phyloP scores from a whole-genome alignment of 2,329 filamentous ascomycete species.

The Diaporthe aspalathi region DNA sequence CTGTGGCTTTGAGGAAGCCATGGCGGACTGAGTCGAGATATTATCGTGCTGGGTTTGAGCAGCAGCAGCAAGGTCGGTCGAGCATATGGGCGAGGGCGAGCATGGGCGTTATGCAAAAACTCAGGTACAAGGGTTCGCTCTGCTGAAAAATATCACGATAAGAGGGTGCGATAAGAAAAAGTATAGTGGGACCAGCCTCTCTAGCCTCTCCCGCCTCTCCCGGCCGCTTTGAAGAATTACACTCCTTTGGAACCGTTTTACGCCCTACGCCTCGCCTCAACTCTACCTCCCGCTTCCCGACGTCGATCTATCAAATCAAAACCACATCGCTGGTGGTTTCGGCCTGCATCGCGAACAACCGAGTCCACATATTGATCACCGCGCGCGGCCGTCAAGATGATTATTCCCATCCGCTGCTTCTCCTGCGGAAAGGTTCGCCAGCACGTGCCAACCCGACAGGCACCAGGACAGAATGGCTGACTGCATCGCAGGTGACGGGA shows the following conservation, averaged over 20 bases:
- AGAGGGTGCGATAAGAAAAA: slow-evolving; percentile 39
- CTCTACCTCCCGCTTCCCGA: not conserved
- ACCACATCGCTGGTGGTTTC: slow-evolving; percentile 16
- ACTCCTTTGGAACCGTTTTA: slow-evolving; percentile 37
- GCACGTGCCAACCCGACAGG: not conserved
- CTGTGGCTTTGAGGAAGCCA: slow-evolving; percentile 39
- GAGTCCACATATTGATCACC: not conserved
- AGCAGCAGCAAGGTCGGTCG: not conserved
- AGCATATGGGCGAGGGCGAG: slow-evolving; percentile 7
- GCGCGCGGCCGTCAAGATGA: slow-evolving; percentile 75
- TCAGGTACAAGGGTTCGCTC: slow-evolving; percentile 25
- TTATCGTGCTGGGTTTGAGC: slow-evolving; percentile 27
- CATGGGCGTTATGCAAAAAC: slow-evolving; percentile 43
- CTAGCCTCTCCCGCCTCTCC: not conserved
- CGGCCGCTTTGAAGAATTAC: slow-evolving; percentile 52
- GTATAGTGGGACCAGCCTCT: slow-evolving; percentile 35
- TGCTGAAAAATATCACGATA: slow-evolving; percentile 40
- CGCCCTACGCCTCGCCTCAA: not conserved
- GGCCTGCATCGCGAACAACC: slow-evolving; percentile 1
- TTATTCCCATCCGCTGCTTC: slow-evolving; percentile 98
- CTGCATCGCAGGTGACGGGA: slow-evolving; percentile 79
- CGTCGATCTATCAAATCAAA: slow-evolving; percentile 5
- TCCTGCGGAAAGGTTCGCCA: slow-evolving; percentile 92
- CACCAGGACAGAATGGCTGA: slow-evolving; percentile 45
- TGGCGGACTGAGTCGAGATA: slow-evolving; percentile 19